Percentiles rank a stretch among this genome's conserved stretches.
Conservation (phyloP, 179 eudicot species). For the Nepenthes alata region DNA sequence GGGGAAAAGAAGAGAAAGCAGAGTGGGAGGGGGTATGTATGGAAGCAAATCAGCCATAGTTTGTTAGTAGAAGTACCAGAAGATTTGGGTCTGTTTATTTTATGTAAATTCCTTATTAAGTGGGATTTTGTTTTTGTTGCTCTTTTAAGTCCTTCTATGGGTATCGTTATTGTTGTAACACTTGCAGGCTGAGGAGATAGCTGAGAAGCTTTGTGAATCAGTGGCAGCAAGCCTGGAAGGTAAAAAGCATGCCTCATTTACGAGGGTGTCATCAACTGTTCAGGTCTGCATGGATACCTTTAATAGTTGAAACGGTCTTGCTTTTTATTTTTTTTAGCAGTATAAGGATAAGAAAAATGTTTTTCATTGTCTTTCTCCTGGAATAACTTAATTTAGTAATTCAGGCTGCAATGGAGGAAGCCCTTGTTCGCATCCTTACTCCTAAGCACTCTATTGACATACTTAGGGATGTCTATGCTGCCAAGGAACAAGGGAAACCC, state of each 20-base stretch:
- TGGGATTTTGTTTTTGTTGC: neutral
- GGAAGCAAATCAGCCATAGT: too few species aligned
- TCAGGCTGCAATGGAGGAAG: constrained; percentile 96
- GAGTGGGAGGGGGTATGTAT: too few species aligned
- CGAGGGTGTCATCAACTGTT: constrained; percentile 81
- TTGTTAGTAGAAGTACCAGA: too few species aligned
- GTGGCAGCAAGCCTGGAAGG: constrained; percentile 89
- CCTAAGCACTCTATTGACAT: constrained; percentile 94
- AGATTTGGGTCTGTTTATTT: neutral
- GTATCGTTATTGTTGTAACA: constrained; percentile 4
- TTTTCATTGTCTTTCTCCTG: neutral
- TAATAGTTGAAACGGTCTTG: neutral
- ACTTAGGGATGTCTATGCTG: constrained; percentile 88
- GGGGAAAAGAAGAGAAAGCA: too few species aligned
- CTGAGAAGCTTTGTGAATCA: constrained; percentile 97
- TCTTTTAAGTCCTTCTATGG: neutral
- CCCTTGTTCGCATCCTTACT: constrained; percentile 91
- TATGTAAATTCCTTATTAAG: neutral
- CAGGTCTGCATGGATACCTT: constrained; percentile 36
- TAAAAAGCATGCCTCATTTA: constrained; percentile 78
- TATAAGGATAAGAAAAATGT: neutral
- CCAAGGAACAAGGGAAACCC: constrained; percentile 91
- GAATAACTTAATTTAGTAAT: constrained; percentile 5
- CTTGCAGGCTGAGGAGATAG: constrained; percentile 92
- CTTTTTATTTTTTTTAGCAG: neutral